These are phyloP conservation scores for Hemisphaericaspora xylofermentans DNA, from an alignment of 1,139 yeast genomes.

Conservation along the genomic window DNA sequence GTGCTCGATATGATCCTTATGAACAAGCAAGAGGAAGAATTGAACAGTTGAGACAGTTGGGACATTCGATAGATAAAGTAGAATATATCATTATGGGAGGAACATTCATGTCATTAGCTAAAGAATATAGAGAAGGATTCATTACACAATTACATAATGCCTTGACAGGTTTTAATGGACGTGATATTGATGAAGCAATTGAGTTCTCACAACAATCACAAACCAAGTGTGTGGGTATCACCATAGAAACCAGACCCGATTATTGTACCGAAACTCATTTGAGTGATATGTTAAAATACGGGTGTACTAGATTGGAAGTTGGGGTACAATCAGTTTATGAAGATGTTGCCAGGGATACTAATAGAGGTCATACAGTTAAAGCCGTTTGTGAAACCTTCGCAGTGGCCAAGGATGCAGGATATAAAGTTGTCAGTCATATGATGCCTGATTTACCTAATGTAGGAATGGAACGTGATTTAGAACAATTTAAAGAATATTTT, in stretches of 20 bases:
- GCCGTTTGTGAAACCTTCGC: slow-evolving; percentile 96
- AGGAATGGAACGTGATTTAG: slow-evolving; percentile 97
- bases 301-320: slow-evolving; percentile 94
- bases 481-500: slow-evolving; percentile 92
- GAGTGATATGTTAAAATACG: slow-evolving; percentile 92
- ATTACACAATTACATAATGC: slow-evolving; percentile 93
- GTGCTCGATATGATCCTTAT: slow-evolving; percentile 97
- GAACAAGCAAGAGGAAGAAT: slow-evolving; percentile 98
- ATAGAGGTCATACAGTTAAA: slow-evolving; percentile 96
- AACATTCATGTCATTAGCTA: slow-evolving; percentile 93
- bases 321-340: slow-evolving; percentile 98
- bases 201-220: slow-evolving; percentile 88
- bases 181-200: slow-evolving; percentile 86
- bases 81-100: slow-evolving; percentile 99
- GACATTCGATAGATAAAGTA: slow-evolving; percentile 95
- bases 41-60: slow-evolving; percentile 91
- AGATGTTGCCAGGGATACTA: slow-evolving; percentile 97
- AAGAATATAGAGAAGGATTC: slow-evolving; percentile 84
- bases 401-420: slow-evolving; percentile 95
- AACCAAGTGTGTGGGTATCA: slow-evolving; percentile 97
- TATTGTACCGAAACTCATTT: slow-evolving; percentile 95
- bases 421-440: slow-evolving; percentile 97
- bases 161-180: slow-evolving; percentile 87
- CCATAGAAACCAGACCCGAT: slow-evolving; percentile 98
- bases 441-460: slow-evolving; percentile 99